Evolutionary conservation across 2,329 filamentous ascomycete species (phyloP), one percentile per base, ranked within the genome.

Genomic region (Colletotrichum costaricense): DNA sequence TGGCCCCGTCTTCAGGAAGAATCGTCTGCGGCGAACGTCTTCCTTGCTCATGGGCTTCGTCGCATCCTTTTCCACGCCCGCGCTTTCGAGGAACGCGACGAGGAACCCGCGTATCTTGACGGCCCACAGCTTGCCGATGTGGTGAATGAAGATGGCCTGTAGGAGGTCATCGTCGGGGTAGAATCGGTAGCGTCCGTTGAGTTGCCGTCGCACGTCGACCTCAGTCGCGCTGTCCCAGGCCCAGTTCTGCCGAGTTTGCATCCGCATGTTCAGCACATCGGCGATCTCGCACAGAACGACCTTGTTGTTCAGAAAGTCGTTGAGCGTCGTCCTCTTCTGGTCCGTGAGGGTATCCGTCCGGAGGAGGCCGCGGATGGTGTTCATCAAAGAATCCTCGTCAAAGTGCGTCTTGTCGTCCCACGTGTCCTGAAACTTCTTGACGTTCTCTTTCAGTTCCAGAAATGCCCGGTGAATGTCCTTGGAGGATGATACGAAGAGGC

Each of bases 121-220:
- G 2, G 81, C 80, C 80, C 83, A 84, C 16, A 76, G 77, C 22
- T 80, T 76, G 4, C 84, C 84, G 33, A 86, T 76, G 72, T 82
- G 84, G 38, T 86, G 81, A 5, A 86, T 75, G 11, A 86, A 78
- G 19, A 86, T 80, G 1, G 83, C 81, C 65, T 86, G 82, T 11
- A 85, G 79, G 4, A 85, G 78, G 73, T 92, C 90, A 64, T 86
- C 84, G 65, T 86, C 83, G 83, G 90, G 89, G 76, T 86, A 90
- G 30, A 91, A 86, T 2, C 89, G 84, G 77, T 91, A 92, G 60
- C 85, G 81, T 76, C 85, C 85, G 76, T 82, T 85, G 26, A 85
- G 79, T 33, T 84, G 81, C n/a, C 83, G 81, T 28, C 84, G 81
- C 77, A 82, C 80, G 55, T 82, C 77, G 9, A 85, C 75, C 7